Base-by-base conservation (phyloP, 345 rosid genomes). In the Garcia nutans region DNA sequence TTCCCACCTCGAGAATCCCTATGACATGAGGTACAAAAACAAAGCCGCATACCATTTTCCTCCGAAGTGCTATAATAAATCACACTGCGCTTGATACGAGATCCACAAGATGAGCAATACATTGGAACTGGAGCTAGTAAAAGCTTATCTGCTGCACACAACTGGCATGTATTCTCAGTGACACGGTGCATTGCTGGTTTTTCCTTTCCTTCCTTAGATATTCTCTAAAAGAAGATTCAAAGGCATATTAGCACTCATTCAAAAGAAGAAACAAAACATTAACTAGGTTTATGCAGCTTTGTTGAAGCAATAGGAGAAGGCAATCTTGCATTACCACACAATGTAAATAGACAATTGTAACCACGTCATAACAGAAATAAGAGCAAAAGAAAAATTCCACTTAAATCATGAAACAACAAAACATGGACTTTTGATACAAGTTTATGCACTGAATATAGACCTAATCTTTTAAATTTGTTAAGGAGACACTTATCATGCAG, bases 61-160 rank as follows among this genome's bases (percentile, higher is more conserved):
- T 69, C 85, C 66, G 75, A 68, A 8, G 80, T 74, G 78, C 74
- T 78, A 81, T 87, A 85, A 74, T 88, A 88, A 41, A 47, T 68
- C 63, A 76, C 76, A 12, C 26, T 12, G 9, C 71, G 78, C 65
- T 76, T 84, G 44, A 90, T 77, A 23, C 83, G 81, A 64, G 63
- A 68, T 70, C 44, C 23, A 65, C 93, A 90, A 37, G 2, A 56
- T 15, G 85, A 79, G 71, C 93, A 90, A 77, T 87, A 88, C 47
- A 85, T 24, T 33, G 91, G 87, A 45, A 65, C 64, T 65, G 89
- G 82, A 60, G 85, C 84, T 50, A 83, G 80, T 77, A 52, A 31
- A 37, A 90, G 83, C 55, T 11, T 69, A 31, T 72, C 83, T 66
- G 62, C 57, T 10, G 76, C 81, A 77, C 93, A 88, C 74, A 90